A percentile compares a stretch with the other conserved stretches of the same genome.
Evolutionary conservation across 371 early-diverging fungal species (phyloP).

Genomic region (Umbelopsis sp.): DNA sequence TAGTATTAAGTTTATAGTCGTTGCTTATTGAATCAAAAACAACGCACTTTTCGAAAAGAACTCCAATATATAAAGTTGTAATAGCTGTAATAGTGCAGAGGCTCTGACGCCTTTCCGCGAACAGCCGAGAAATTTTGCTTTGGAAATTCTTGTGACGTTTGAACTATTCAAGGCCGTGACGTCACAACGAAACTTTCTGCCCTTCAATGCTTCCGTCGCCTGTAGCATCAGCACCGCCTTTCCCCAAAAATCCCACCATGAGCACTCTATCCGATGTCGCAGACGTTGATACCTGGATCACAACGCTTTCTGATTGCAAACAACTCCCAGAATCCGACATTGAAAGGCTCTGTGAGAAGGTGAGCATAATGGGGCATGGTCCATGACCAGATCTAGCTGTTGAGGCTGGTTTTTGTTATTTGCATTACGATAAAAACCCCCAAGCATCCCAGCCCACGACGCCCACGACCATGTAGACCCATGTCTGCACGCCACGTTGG

Average conservation of each 20-base stretch:
- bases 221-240: constrained; percentile 8
- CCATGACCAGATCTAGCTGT: neutral
- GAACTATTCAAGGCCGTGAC: neutral
- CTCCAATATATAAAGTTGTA: no score
- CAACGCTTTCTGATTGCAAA: constrained; percentile 87
- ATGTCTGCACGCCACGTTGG: no score
- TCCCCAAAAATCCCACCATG: constrained; percentile 31
- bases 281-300: constrained; percentile 88
- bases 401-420: neutral
- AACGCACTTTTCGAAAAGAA: no score
- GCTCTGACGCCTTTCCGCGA: no score
- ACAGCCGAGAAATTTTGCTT: no score
- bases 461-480: neutral
- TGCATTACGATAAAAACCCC: neutral
- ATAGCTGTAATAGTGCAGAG: no score
- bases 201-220: neutral
- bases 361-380: constrained; percentile 22
- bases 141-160: neutral
- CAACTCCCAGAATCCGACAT: constrained; percentile 92
- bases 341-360: constrained; percentile 95
- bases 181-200: neutral
- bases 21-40: no score
- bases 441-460: neutral
- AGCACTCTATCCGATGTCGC: constrained; percentile 48
- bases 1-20: no score